These are phyloP conservation scores for Psophocarpus tetragonolobus DNA, from an alignment of 306 rosid species.

Conservation along the genomic window DNA sequence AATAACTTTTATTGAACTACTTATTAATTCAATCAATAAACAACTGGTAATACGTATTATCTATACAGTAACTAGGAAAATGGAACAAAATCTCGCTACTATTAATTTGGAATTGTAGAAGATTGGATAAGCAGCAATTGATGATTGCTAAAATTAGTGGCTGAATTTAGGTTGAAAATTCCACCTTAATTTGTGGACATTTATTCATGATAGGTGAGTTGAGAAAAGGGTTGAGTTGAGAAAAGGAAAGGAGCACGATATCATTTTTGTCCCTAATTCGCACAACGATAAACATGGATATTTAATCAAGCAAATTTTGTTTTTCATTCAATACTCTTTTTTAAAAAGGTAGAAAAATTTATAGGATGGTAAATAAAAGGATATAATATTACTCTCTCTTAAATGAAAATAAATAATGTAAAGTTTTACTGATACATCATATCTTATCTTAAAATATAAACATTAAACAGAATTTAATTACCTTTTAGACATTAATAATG, in stretches of 20 bases:
- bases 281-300: background rate
- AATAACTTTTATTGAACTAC: too few relatives aligned
- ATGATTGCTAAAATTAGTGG: background rate
- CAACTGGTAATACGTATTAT: too few relatives aligned
- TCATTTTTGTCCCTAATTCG: background rate
- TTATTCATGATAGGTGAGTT: background rate
- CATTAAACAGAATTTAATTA: too few relatives aligned
- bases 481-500: too few relatives aligned
- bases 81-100: background rate
- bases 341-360: background rate
- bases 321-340: background rate
- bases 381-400: background rate
- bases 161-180: conserved; percentile 12
- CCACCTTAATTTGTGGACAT: background rate
- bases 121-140: background rate
- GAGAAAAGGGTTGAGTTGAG: background rate
- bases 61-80: background rate
- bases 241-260: background rate
- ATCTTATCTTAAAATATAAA: too few relatives aligned
- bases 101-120: background rate
- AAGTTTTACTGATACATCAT: too few relatives aligned
- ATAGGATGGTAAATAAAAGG: background rate
- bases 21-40: background rate
- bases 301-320: background rate
- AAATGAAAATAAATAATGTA: background rate